These are phyloP conservation scores for Madurella fahalii DNA, from an alignment of 2,329 filamentous ascomycete genomes.

Conservation along the genomic window DNA sequence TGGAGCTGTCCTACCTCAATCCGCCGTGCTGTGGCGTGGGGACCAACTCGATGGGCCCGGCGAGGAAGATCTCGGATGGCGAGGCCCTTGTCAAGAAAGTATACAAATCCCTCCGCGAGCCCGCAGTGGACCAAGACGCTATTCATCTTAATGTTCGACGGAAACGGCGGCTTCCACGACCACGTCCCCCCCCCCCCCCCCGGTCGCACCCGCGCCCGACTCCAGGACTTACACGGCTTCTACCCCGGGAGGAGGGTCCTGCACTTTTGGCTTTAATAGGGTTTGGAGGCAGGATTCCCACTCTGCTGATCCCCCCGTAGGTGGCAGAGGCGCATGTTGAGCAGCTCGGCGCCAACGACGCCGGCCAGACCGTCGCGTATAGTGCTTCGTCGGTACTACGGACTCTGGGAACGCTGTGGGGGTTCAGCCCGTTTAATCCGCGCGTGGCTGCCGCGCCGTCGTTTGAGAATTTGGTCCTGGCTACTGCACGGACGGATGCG, in stretches of 20 bases:
- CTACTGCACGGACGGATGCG: not conserved
- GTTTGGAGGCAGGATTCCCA: constrained; percentile 41
- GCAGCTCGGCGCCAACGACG: constrained; percentile 32
- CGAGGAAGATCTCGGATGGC: constrained; percentile 40
- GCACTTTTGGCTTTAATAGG: constrained; percentile 39
- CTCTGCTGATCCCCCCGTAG: constrained; percentile 42
- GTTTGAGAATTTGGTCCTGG: constrained; percentile 29
- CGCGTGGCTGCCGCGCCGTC: constrained; percentile 37
- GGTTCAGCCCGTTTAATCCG: constrained; percentile 35
- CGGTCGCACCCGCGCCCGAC: constrained; percentile 38
- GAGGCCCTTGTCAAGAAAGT: constrained; percentile 43
- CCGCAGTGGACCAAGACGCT: constrained; percentile 45
- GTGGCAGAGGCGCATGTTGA: constrained; percentile 39
- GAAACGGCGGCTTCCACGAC: constrained; percentile 45
- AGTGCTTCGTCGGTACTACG: constrained; percentile 42
- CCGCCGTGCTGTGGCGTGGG: constrained; percentile 45
- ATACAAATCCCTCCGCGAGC: constrained; percentile 40
- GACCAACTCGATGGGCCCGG: constrained; percentile 42
- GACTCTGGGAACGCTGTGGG: constrained; percentile 41
- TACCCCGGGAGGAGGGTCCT: constrained; percentile 33
- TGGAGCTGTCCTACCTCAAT: constrained; percentile 46
- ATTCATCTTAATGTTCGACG: constrained; percentile 45
- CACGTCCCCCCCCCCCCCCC: constrained; percentile 43
- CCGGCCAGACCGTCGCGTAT: constrained; percentile 36
- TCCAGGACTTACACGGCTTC: constrained; percentile 34